Evolutionary conservation across 2,329 filamentous ascomycete species (phyloP).

Genomic region (Talaromyces sp.): DNA sequence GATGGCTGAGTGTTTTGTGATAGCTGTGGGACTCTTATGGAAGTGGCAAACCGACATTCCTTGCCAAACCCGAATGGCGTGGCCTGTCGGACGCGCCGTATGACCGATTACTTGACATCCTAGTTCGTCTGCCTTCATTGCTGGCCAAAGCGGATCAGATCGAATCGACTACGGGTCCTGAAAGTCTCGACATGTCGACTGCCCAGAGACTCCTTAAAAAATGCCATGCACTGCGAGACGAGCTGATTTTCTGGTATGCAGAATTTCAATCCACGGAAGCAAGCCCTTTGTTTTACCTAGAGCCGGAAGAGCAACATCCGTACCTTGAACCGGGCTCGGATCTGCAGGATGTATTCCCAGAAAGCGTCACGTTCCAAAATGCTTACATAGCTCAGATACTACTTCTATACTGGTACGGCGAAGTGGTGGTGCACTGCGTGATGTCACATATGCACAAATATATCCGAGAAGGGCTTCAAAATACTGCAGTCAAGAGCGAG

Average conservation of each 20-base stretch:
- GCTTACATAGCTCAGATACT: conserved; percentile 11
- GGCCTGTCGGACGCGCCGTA: conserved; percentile 11
- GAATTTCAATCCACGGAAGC: conserved; percentile 9
- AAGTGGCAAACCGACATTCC: conserved; percentile 10
- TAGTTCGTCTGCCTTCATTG: conserved; percentile 8
- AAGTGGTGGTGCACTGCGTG: conserved; percentile 11
- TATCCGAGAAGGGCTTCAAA: background rate
- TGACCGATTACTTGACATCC: conserved; percentile 10
- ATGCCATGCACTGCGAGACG: conserved; percentile 8
- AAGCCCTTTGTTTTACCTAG: conserved; percentile 9
- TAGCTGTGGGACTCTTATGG: conserved; percentile 11
- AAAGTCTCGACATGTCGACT: background rate
- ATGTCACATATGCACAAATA: conserved; percentile 9
- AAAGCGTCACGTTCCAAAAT: conserved; percentile 8
- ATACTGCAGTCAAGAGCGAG: background rate
- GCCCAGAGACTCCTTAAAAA: conserved; percentile 4
- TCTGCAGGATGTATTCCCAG: conserved; percentile 9
- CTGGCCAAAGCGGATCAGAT: conserved; percentile 10
- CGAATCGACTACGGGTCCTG: conserved; percentile 1
- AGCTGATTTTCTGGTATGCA: conserved; percentile 9
- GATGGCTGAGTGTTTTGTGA: background rate
- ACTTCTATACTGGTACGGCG: conserved; percentile 12
- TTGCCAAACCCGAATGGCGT: conserved; percentile 11
- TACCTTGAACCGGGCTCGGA: conserved; percentile 10
- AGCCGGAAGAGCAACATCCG: conserved; percentile 11